These are phyloP conservation scores for Aspergillus fijiensis DNA, from an alignment of 2,329 filamentous ascomycete species.

Conservation along the genomic window DNA sequence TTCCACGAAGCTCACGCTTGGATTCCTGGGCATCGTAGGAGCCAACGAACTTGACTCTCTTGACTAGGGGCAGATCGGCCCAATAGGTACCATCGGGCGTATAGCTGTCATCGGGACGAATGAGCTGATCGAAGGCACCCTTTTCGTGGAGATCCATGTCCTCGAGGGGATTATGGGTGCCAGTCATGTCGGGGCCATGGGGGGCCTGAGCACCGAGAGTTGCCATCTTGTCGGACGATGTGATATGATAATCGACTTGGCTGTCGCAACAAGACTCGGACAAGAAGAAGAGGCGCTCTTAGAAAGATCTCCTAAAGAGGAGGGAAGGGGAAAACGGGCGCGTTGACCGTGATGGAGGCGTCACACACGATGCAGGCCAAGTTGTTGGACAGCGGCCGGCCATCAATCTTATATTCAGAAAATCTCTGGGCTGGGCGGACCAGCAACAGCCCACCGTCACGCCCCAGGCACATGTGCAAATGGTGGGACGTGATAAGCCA, in stretches of 20 bases:
- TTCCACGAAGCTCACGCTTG: constrained; percentile 62
- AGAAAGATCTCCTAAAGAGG: constrained; percentile 1
- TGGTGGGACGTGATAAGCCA: constrained; percentile 22
- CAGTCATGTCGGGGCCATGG: constrained; percentile 50
- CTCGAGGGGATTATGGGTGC: constrained; percentile 44
- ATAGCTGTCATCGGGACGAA: constrained; percentile 86
- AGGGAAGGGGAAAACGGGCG: constrained; percentile 6
- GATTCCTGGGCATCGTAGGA: constrained; percentile 71
- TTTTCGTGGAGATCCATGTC: constrained; percentile 60
- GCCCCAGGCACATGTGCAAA: constrained; percentile 23
- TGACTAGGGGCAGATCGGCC: constrained; percentile 74
- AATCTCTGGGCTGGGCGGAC: constrained; percentile 20
- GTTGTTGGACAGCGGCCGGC: constrained; percentile 18
- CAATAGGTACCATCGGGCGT: constrained; percentile 82
- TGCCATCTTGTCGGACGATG: constrained; percentile 29
- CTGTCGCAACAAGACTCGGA: constrained; percentile 13
- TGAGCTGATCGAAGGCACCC: constrained; percentile 71
- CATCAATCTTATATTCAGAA: constrained; percentile 21
- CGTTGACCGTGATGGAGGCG: constrained; percentile 15
- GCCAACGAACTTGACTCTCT: constrained; percentile 74
- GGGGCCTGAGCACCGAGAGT: constrained; percentile 45
- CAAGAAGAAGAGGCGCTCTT: constrained; percentile 11
- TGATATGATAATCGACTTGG: constrained; percentile 14
- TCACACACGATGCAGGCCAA: constrained; percentile 25
- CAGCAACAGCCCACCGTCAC: constrained; percentile 15